These are phyloP conservation scores for Babesia gibsoni DNA, from an alignment of 169 alveolate genomes.

Conservation along the genomic window DNA sequence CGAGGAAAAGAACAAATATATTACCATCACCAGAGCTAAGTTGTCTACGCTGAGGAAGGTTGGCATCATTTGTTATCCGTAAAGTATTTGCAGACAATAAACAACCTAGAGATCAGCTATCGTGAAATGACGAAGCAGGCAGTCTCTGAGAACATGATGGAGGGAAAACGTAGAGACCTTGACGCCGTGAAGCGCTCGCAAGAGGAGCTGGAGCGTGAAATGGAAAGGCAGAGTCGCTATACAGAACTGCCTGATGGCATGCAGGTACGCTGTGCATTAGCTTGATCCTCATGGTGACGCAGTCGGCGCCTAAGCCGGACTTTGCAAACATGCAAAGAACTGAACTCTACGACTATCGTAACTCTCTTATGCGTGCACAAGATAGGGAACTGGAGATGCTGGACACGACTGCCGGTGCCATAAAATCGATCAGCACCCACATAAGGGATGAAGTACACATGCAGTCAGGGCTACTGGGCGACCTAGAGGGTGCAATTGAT, in stretches of 20 bases:
- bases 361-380: slow-evolving; percentile 70
- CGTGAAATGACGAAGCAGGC: slow-evolving; percentile 32
- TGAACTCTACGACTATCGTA: slow-evolving; percentile 41
- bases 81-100: slow-evolving; percentile 22
- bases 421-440: slow-evolving; percentile 68
- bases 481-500: slow-evolving; percentile 67
- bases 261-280: background rate
- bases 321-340: slow-evolving; percentile 18
- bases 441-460: slow-evolving; percentile 70
- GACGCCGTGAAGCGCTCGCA: slow-evolving; percentile 36
- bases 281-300: background rate
- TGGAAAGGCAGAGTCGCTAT: background rate
- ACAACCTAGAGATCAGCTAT: slow-evolving; percentile 37
- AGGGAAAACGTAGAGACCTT: background rate
- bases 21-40: slow-evolving; percentile 54
- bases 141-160: background rate
- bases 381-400: slow-evolving; percentile 70
- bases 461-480: slow-evolving; percentile 69
- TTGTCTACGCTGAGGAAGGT: slow-evolving; percentile 56
- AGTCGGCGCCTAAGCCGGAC: background rate
- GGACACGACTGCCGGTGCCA: slow-evolving; percentile 70
- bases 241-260: background rate
- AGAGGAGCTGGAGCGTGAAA: slow-evolving; percentile 19
- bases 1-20: slow-evolving; percentile 19
- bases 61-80: background rate